Conservation (phyloP, 768 basidiomycete genomes). For the Kwoniella mangroviensis region DNA sequence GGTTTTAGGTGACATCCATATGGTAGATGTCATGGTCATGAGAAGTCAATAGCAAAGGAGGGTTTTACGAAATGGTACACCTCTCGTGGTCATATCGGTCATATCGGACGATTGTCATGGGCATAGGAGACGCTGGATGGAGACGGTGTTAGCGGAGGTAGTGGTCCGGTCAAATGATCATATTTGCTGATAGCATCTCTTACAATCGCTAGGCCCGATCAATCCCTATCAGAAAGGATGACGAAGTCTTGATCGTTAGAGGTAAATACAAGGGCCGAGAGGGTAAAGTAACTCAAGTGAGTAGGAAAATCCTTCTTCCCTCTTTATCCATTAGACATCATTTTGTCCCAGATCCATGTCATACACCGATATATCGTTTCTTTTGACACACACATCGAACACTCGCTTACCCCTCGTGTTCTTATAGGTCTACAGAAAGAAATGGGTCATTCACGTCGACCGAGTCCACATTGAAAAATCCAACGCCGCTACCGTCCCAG, state of each 20-base stretch:
- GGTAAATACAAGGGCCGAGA: constrained; percentile 99
- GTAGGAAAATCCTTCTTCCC: constrained; percentile 9
- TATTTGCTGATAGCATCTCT: constrained; percentile 5
- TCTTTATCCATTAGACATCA: not conserved
- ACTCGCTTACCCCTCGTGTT: not conserved
- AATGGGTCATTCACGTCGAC: constrained; percentile 98
- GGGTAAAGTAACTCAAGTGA: constrained; percentile 81
- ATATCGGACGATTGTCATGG: no score
- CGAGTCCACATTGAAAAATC: constrained; percentile 97
- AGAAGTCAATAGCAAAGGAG: not conserved
- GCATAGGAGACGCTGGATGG: no score
- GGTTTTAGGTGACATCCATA: no score
- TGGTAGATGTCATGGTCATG: no score
- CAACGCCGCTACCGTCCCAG: constrained; percentile 89
- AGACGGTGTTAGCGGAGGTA: no score
- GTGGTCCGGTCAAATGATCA: not conserved
- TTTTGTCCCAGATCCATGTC: not conserved
- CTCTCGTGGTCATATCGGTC: no score
- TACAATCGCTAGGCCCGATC: constrained; percentile 72
- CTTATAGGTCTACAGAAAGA: constrained; percentile 91
- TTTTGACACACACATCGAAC: not conserved
- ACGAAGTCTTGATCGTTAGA: constrained; percentile 94
- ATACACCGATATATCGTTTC: not conserved
- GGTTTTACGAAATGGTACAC: not conserved
- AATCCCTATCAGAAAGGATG: constrained; percentile 94